These are phyloP conservation scores for Podila horticola DNA, from an alignment of 192 early-diverging fungal species.

Conservation along the genomic window DNA sequence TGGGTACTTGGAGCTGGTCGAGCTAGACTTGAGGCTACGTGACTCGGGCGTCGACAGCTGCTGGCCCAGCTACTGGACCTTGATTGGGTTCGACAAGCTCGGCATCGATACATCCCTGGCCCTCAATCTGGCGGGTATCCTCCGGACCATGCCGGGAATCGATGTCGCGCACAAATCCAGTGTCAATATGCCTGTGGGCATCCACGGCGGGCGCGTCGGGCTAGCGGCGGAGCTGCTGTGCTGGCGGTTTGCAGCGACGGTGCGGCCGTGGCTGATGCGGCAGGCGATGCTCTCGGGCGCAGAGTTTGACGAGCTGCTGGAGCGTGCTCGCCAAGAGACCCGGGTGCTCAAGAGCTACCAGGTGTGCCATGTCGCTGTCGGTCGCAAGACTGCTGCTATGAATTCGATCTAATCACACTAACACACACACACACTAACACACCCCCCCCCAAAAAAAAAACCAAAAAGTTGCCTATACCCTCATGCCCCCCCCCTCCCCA, in stretches of 20 bases:
- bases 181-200: conserved; percentile 44
- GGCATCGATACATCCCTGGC: conserved; percentile 47
- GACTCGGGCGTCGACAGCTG: conserved; percentile 44
- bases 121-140: conserved; percentile 43
- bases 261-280: conserved; percentile 47
- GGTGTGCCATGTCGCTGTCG: conserved; percentile 42
- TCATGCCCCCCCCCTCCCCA: not conserved
- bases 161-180: conserved; percentile 35
- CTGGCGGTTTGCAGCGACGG: conserved; percentile 30
- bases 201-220: conserved; percentile 41
- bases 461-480: not conserved
- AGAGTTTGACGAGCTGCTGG: conserved; percentile 44
- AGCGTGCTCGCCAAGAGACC: conserved; percentile 37
- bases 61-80: conserved; percentile 51
- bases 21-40: conserved; percentile 34
- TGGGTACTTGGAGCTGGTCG: conserved; percentile 47
- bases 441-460: not conserved
- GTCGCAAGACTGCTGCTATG: conserved; percentile 18
- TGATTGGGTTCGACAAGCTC: conserved; percentile 48
- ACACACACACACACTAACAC: not conserved
- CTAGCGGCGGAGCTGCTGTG: conserved; percentile 33
- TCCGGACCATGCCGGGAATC: conserved; percentile 42
- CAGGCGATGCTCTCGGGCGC: conserved; percentile 47
- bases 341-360: conserved; percentile 45
- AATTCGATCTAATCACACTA: not conserved